Base-by-base conservation (phyloP, 2,329 filamentous ascomycete species). In the Aspergillus spinulosporus region DNA sequence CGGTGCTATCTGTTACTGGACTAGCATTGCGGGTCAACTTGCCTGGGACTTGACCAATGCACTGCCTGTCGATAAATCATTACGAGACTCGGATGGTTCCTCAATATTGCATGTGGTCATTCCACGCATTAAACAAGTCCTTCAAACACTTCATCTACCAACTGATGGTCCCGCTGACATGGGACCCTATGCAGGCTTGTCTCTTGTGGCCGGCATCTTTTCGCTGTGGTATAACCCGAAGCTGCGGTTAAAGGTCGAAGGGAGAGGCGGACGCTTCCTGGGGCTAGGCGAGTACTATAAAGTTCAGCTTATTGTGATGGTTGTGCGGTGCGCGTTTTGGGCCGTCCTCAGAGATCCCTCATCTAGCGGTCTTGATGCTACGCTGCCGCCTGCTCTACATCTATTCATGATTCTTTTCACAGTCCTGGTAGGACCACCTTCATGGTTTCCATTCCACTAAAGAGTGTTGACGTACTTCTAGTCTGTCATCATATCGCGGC, bases 171-270 rank as follows among this genome's bases (percentile, higher is more conserved):
- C 66, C 21, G 48, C 62, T 26, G 68, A 70, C 42, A 49, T 75
- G 53, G 64, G 67, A 15, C 66, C 70, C 4, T 68, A 68, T 53
- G 74, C 73, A 46, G 70, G 72, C 4, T 48, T 72, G 44, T 64
- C 74, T n/a, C 66, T 81, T 44, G 54, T 76, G n/a, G 62, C 74
- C 3, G 76, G 76, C 9, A 67, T 76, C 43, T 52, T 78, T 28
- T 77, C 75, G 4, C 64, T 78, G 6, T 80, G 78, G 78, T 81
- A 77, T 76, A 80, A 81, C 59, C 78, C 78, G 6, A 75, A 74
- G 54, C 64, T 79, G 62, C 72, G 73, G 57, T 61, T 74, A 46
- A 79, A 78, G 62, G 64, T 79, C 9, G 68, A 74, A 53, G 75
- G 75, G 39, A 66, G 69, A 59, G 69, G 68, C 43, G 76, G 75